Conservation (phyloP, 75 land plant genomes). For the Pinus albicaulis region DNA sequence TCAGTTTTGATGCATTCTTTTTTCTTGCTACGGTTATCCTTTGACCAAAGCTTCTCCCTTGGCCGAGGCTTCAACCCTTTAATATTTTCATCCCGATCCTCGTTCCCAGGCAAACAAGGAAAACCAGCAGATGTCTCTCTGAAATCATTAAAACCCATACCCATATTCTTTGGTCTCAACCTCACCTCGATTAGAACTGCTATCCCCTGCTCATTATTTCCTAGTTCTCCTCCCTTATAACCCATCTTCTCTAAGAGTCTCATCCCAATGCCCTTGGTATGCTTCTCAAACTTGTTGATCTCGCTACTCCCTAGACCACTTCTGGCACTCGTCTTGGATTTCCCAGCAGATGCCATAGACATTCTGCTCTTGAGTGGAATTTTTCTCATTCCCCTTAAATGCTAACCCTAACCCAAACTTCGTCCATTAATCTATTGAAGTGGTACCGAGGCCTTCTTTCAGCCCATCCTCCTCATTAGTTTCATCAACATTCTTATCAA, state of each 20-base stretch:
- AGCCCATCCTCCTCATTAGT: slow-evolving; percentile 16
- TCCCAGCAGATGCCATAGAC: slow-evolving; percentile 34
- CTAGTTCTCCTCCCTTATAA: slow-evolving; percentile 36
- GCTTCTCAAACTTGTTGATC: too few relatives aligned
- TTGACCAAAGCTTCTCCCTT: slow-evolving; percentile 75
- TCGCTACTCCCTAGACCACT: too few relatives aligned
- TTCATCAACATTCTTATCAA: slow-evolving; percentile 42
- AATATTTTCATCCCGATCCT: slow-evolving; percentile 33
- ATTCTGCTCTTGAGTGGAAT: slow-evolving; percentile 31
- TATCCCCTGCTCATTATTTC: slow-evolving; percentile 43
- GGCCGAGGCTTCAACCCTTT: slow-evolving; percentile 15
- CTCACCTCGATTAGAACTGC: slow-evolving; percentile 30
- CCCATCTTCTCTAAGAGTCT: slow-evolving; percentile 13
- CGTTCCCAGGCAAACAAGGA: slow-evolving; percentile 36
- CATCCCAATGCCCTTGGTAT: too few relatives aligned
- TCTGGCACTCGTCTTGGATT: slow-evolving; percentile 39
- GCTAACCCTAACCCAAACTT: slow-evolving; percentile 18
- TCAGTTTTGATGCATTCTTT: slow-evolving; percentile 57
- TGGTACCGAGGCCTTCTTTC: too few relatives aligned
- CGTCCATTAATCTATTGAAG: neutral
- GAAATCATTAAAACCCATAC: slow-evolving; percentile 54
- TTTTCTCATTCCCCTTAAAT: slow-evolving; percentile 5
- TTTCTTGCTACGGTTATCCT: slow-evolving; percentile 50
- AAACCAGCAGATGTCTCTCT: slow-evolving; percentile 43
- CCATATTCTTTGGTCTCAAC: slow-evolving; percentile 43